A percentile compares a stretch with the other conserved stretches of the same genome.
These are phyloP conservation scores for Fraxinus cuspidata DNA, from an alignment of 257 asterid species.

Conservation along the genomic window DNA sequence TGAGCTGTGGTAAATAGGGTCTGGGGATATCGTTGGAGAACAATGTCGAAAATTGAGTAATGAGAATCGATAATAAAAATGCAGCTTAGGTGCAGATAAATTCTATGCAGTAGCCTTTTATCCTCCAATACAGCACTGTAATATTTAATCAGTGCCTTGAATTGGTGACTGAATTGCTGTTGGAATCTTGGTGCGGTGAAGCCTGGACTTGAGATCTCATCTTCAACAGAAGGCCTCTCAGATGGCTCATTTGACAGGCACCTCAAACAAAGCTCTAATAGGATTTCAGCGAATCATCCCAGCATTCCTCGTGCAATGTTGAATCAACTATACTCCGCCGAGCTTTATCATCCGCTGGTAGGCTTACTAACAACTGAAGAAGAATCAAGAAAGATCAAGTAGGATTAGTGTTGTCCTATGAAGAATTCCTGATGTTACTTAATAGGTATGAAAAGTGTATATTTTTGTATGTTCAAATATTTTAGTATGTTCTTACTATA, in stretches of 20 bases:
- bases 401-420: too few relatives aligned
- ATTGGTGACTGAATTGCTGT: constrained; percentile 55
- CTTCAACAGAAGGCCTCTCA: constrained; percentile 77
- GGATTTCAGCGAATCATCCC: constrained; percentile 64
- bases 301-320: constrained; percentile 58
- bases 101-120: neutral
- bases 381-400: neutral
- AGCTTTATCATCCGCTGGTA: constrained; percentile 45
- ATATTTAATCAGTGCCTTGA: constrained; percentile 20
- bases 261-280: constrained; percentile 66
- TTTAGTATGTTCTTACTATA: too few relatives aligned
- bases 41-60: neutral
- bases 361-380: constrained; percentile 58
- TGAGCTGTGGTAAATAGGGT: neutral
- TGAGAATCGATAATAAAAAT: neutral
- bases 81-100: neutral
- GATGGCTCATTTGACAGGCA: constrained; percentile 53
- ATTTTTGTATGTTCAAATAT: too few relatives aligned
- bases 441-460: too few relatives aligned
- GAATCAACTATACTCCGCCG: constrained; percentile 71
- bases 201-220: constrained; percentile 74
- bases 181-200: constrained; percentile 27
- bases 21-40: neutral
- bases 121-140: neutral
- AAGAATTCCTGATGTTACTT: neutral